These are phyloP conservation scores for Cyberlindnera mycetangii DNA, from an alignment of 805 yeast species.

Conservation along the genomic window DNA sequence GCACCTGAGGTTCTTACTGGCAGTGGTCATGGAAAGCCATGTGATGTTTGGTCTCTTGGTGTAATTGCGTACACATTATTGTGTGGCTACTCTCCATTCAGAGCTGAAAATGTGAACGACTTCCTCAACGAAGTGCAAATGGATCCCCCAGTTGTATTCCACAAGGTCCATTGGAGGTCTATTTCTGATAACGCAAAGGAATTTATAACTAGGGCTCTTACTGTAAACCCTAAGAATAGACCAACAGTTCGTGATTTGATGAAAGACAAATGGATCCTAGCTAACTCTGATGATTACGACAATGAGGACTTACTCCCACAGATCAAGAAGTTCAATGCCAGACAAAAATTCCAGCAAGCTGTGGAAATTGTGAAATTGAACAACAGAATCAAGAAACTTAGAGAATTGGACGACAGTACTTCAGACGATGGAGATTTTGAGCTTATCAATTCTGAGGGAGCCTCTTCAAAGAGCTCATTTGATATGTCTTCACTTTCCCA, in stretches of 20 bases:
- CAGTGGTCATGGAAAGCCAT: slow-evolving; percentile 89
- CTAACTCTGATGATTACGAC: slow-evolving; percentile 41
- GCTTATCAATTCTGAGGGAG: slow-evolving; percentile 5
- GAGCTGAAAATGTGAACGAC: slow-evolving; percentile 78
- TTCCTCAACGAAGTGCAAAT: slow-evolving; percentile 75
- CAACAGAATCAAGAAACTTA: slow-evolving; percentile 72
- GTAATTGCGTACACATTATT: slow-evolving; percentile 86
- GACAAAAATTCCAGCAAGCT: slow-evolving; percentile 79
- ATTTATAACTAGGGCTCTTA: slow-evolving; percentile 70
- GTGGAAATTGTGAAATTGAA: slow-evolving; percentile 80
- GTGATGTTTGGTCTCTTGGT: slow-evolving; percentile 95
- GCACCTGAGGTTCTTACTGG: slow-evolving; percentile 90
- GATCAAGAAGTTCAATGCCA: slow-evolving; percentile 79
- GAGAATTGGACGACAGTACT: slow-evolving; percentile 53
- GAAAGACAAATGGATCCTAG: slow-evolving; percentile 72
- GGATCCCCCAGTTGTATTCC: slow-evolving; percentile 79
- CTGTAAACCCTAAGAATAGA: slow-evolving; percentile 62
- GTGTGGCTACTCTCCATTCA: slow-evolving; percentile 90
- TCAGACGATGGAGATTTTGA: slow-evolving; percentile 31
- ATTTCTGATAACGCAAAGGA: slow-evolving; percentile 78
- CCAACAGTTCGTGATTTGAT: slow-evolving; percentile 66
- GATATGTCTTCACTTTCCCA: slow-evolving; percentile 25
- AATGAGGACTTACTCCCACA: slow-evolving; percentile 72
- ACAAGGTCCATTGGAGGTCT: slow-evolving; percentile 80
- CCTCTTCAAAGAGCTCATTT: slow-evolving; percentile 8